Base-by-base conservation (phyloP, 2,329 filamentous ascomycete species). In the Blastomyces silverae region DNA sequence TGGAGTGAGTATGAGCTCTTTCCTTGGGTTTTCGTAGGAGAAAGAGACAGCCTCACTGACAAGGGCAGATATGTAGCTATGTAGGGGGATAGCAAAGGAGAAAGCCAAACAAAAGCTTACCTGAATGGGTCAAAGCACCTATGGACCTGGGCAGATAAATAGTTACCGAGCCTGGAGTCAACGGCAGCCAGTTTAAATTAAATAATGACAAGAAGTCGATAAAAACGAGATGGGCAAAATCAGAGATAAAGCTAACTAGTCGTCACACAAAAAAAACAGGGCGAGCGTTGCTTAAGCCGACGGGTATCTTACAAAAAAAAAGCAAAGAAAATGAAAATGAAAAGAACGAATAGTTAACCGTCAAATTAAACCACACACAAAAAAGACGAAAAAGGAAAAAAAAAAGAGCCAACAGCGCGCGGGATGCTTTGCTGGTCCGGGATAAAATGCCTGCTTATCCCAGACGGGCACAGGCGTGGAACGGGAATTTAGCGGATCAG, bases 401-500 rank as follows among this genome's bases (percentile, higher is more conserved):
- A 37, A 22, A 20, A 56, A 31, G 50, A 17, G 15, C 34, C 28
- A 34, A 39, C 53, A 31, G 17, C 22, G n/a, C n/a, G 48, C 37
- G 53, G 20, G 8, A 39, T 57, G 6, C 20, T 13, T 57, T 34
- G 53, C 17, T n/a, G 31, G 53, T 2, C 17, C 6, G 8, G 2
- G 28, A 22, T 39, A n/a, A 39, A 34, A 57, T 57, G 53, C 53
- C 34, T 17, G 34, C 53, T 57, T 34, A n/a, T 52, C n/a, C 48
- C 42, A 46, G 42, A 46, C 42, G 42, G 42, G 42, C 22, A 52
- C 48, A 22, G 46, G 46, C 46, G 46, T 22, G 46, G 46, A 22
- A 22, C n/a, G 46, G 46, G 20, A 25, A 50, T 28, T 55, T 57
- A 57, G n/a, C 53, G 53, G 53, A 57, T 57, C 53, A 31, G 53